Evolutionary conservation across 1,139 yeast species (phyloP).

Genomic region (Entelexis paramagnoliae): DNA sequence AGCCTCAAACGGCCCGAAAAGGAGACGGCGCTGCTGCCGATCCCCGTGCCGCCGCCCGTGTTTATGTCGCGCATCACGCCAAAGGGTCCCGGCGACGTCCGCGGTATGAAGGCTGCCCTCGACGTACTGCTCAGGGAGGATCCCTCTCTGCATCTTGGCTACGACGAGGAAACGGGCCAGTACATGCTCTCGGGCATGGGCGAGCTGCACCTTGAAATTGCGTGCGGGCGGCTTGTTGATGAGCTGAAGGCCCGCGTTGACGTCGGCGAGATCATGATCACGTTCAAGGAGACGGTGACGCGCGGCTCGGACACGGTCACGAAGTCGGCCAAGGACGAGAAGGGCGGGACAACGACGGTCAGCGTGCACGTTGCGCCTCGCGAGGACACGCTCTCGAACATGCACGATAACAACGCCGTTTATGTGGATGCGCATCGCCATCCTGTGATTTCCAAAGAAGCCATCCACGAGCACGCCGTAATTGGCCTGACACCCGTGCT

Average conservation of each 20-base stretch:
- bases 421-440: slow-evolving; percentile 32
- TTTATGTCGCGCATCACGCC: slow-evolving; percentile 84
- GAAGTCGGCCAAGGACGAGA: slow-evolving; percentile 5
- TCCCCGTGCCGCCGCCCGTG: slow-evolving; percentile 82
- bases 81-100: slow-evolving; percentile 64
- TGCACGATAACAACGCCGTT: slow-evolving; percentile 9
- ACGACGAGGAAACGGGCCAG: slow-evolving; percentile 84
- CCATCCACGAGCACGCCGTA: slow-evolving; percentile 29
- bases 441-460: slow-evolving; percentile 24
- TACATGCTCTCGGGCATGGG: slow-evolving; percentile 91
- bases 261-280: slow-evolving; percentile 73
- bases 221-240: slow-evolving; percentile 60
- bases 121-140: slow-evolving; percentile 65
- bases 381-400: not conserved
- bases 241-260: slow-evolving; percentile 77
- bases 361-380: slow-evolving; percentile 1
- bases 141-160: slow-evolving; percentile 55
- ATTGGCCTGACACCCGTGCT: slow-evolving; percentile 51
- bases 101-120: slow-evolving; percentile 59
- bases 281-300: slow-evolving; percentile 66
- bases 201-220: slow-evolving; percentile 82
- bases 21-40: slow-evolving; percentile 55
- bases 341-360: slow-evolving; percentile 17
- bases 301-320: slow-evolving; percentile 10
- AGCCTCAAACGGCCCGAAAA: slow-evolving; percentile 31